These are phyloP conservation scores for Colletotrichum phormii DNA, from an alignment of 2,329 filamentous ascomycete genomes.

Conservation along the genomic window DNA sequence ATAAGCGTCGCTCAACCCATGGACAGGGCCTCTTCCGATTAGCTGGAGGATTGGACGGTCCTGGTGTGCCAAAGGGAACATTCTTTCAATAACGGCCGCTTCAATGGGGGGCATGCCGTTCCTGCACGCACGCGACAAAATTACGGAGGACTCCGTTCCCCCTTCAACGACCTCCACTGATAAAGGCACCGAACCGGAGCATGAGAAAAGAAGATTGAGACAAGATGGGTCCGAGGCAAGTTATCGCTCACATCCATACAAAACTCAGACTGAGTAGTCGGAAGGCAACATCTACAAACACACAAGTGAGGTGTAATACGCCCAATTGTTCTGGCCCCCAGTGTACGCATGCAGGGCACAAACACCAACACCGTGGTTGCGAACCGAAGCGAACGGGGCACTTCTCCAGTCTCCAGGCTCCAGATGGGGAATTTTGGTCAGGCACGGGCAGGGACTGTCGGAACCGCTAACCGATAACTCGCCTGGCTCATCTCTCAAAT, in stretches of 20 bases:
- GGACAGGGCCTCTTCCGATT: conserved; percentile 29
- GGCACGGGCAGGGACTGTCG: background rate
- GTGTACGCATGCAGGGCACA: conserved; percentile 24
- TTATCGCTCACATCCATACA: conserved; percentile 3
- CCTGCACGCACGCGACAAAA: conserved; percentile 21
- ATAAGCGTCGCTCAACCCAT: conserved; percentile 35
- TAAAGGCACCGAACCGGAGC: background rate
- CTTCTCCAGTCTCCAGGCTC: conserved; percentile 17
- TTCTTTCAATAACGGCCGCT: conserved; percentile 8
- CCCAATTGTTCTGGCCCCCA: background rate
- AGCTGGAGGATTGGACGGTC: conserved; percentile 20
- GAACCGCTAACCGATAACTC: conserved; percentile 5
- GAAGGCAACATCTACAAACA: background rate
- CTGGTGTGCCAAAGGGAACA: conserved; percentile 14
- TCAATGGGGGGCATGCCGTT: background rate
- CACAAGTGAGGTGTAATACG: background rate
- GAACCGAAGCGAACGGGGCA: conserved; percentile 4
- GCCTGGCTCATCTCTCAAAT: background rate
- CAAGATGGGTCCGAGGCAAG: conserved; percentile 1
- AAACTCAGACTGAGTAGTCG: background rate
- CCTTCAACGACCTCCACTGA: conserved; percentile 31
- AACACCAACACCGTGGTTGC: conserved; percentile 15
- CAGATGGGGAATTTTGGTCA: background rate
- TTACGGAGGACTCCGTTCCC: conserved; percentile 23
- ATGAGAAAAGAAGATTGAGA: background rate